Evolutionary conservation across 257 asterid genomes (phyloP).

Genomic region (Paulownia fortunei): DNA sequence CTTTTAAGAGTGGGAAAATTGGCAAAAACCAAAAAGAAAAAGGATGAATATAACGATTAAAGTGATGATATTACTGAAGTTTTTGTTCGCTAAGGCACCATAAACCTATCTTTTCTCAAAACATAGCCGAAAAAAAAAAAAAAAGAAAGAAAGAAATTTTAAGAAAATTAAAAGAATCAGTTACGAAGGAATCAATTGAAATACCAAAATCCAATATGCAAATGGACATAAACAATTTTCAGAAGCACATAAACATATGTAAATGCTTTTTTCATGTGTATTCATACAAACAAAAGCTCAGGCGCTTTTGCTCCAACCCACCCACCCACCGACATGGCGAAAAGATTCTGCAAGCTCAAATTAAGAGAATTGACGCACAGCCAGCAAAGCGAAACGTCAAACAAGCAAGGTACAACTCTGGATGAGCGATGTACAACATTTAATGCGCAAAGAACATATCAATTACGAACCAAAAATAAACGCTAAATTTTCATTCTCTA

Average conservation of each 20-base stretch:
- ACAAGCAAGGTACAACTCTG: conserved; percentile 8
- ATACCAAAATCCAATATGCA: conserved; percentile 4
- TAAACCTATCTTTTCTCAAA: background rate
- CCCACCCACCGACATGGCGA: background rate
- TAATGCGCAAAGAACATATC: conserved; percentile 22
- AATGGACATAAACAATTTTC: too few relatives aligned
- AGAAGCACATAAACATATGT: background rate
- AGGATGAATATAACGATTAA: background rate
- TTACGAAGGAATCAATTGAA: background rate
- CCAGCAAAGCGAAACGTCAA: conserved; percentile 7
- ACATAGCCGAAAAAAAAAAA: background rate
- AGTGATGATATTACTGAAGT: background rate
- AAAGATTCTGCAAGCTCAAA: conserved; percentile 13
- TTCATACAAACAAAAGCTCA: background rate
- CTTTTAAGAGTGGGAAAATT: background rate
- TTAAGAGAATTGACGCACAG: background rate
- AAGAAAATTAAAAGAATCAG: background rate
- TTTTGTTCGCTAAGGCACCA: background rate
- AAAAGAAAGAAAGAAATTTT: background rate
- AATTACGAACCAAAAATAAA: background rate
- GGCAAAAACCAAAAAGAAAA: background rate
- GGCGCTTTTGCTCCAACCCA: background rate
- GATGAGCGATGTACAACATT: conserved; percentile 14
- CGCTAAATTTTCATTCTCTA: background rate
- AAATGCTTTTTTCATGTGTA: background rate